These are phyloP conservation scores for Astrothelium subdiscretum DNA, from an alignment of 495 filamentous ascomycete genomes.

Conservation along the genomic window DNA sequence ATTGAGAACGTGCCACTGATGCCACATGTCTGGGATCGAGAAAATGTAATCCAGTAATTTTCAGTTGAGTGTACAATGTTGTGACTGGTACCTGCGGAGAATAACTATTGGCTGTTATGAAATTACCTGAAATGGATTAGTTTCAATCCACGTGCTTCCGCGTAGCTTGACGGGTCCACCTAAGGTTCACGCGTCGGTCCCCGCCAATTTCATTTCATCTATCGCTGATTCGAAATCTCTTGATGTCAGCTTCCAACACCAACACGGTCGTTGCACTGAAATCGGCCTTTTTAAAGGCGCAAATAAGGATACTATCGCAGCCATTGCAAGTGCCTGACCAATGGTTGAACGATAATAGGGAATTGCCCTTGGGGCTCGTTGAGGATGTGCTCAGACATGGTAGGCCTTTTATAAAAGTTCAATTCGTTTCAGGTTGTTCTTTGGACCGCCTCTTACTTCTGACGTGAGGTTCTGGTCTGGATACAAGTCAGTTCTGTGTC, in stretches of 20 bases:
- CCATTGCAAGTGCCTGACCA: slow-evolving; percentile 10
- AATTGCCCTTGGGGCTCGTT: slow-evolving; percentile 9
- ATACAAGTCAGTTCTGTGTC: no score
- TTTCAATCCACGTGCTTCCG: neutral
- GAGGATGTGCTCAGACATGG: slow-evolving; percentile 18
- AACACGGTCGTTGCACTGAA: slow-evolving; percentile 18
- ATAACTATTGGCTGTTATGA: no score
- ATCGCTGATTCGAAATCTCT: neutral
- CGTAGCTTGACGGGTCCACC: neutral
- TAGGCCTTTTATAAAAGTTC: slow-evolving; percentile 5
- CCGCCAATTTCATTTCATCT: neutral
- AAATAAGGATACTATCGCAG: slow-evolving; percentile 19
- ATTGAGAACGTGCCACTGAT: no score
- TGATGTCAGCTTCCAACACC: neutral
- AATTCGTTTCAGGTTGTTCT: neutral
- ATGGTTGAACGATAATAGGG: slow-evolving; percentile 8
- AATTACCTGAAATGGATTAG: neutral
- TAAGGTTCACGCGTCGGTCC: neutral
- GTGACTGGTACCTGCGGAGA: no score
- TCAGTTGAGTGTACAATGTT: no score
- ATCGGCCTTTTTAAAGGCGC: slow-evolving; percentile 15
- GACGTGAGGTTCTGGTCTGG: no score
- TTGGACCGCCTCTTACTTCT: no score
- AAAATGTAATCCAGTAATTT: no score
- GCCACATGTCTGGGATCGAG: no score